Base-by-base conservation (phyloP, 129 eudicot species). In the Sambucus nigra region DNA sequence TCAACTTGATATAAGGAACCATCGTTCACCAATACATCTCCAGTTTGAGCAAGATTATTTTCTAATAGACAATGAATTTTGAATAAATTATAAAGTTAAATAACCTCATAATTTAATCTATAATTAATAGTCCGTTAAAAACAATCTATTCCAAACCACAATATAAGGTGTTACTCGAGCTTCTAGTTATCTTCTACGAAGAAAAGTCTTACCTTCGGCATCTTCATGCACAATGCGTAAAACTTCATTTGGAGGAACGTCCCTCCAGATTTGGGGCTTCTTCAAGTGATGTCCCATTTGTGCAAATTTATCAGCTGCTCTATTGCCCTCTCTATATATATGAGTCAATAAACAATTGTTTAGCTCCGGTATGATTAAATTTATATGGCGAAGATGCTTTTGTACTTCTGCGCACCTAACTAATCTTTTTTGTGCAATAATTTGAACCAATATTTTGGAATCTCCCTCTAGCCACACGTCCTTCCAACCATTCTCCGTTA, bases 381-480 rank as follows among this genome's bases (percentile, higher is more conserved):
- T 86, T 48, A 91, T 72, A 39, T 52, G 55, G 35, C 47, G 59
- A 4, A 86, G 68, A 42, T 63, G 80, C 27, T 32, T 77, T 48
- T 69, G 73, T 35, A 78, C 73, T 64, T 74, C 67, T 26, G 35
- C 51, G 38, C 94, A 76, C 64, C 47, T 67, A 10, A 71, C 84
- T 3, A 60, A 13, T 32, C 60, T 71, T 42, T 55, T 82, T 24
- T 67, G 65, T 0, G 63, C 46, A 20, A 91, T 63, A 31, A 85
- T 67, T 2, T 85, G 80, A 4, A 91, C 74, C 18, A 91, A 48
- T 25, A 78, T 60, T 76, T 74, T 85, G 52, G 76, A 80, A 51
- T 91, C 98, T 47, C 98, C 98, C 70, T 85, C 98, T 0, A 85
- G 70, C 89, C 98, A 91, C 26, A 91, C 55, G 18, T 79, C 68